Percentiles rank a stretch among this genome's conserved stretches.
Evolutionary conservation across 768 basidiomycete species (phyloP).

Genomic region (Russula olivacea): DNA sequence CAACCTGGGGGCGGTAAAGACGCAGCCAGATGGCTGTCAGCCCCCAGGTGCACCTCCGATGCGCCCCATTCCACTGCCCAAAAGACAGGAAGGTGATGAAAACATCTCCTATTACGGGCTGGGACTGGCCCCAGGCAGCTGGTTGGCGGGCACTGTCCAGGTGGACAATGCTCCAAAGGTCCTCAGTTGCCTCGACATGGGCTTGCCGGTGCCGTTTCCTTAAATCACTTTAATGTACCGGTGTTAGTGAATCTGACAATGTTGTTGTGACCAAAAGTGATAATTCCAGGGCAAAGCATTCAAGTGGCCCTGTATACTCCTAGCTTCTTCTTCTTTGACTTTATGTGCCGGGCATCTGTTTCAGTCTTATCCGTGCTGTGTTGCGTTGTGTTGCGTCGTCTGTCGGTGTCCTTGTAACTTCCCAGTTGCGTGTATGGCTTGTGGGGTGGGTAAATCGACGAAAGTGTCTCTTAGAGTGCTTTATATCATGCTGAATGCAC

Average conservation of each 20-base stretch:
- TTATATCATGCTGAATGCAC: neutral
- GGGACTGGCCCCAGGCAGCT: neutral
- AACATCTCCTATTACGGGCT: neutral
- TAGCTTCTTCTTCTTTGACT: neutral
- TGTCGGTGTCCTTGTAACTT: neutral
- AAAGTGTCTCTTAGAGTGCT: neutral
- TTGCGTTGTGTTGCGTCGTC: neutral
- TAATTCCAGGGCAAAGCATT: too few species aligned
- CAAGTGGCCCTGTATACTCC: too few species aligned
- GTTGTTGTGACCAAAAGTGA: too few species aligned
- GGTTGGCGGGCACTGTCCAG: too few species aligned
- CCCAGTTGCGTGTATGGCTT: neutral
- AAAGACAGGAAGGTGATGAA: neutral
- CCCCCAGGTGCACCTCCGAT: neutral
- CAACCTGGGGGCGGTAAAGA: neutral
- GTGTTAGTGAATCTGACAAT: neutral
- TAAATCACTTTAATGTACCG: neutral
- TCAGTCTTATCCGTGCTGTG: neutral
- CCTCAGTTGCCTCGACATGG: neutral
- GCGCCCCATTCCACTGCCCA: neutral
- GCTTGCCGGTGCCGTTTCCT: slow-evolving; percentile 5
- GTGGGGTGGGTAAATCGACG: neutral
- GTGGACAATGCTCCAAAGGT: neutral
- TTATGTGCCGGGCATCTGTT: neutral
- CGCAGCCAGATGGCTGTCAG: neutral